Conservation (phyloP, 495 filamentous ascomycete species). For the Hyaloscypha hepaticicola region DNA sequence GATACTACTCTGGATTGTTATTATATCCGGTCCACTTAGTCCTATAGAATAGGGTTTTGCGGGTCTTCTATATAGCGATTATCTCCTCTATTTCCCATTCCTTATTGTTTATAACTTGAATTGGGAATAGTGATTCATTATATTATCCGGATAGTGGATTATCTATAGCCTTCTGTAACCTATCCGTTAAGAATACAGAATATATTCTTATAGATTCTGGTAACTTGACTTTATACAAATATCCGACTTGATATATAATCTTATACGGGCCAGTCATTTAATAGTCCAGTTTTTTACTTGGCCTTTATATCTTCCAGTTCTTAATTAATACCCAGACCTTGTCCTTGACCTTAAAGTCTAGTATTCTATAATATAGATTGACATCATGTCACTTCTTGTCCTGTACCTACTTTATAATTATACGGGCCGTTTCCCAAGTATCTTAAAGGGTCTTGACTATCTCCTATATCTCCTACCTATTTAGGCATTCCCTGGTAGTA, state of each 20-base stretch:
- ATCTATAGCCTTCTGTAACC: neutral
- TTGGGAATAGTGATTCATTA: neutral
- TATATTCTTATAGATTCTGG: neutral
- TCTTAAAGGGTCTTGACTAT: neutral
- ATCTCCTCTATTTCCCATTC: neutral
- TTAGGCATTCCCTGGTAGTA: no score
- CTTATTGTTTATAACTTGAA: neutral
- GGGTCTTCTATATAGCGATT: neutral
- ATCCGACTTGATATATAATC: neutral
- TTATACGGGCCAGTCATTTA: neutral
- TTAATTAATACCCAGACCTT: constrained; percentile 1
- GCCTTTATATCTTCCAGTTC: neutral
- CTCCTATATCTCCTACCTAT: no score
- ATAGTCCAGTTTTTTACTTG: neutral
- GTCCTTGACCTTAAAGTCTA: constrained; percentile 6
- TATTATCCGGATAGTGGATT: neutral
- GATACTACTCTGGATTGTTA: neutral
- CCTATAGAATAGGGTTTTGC: neutral
- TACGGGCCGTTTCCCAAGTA: neutral
- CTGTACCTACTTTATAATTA: neutral
- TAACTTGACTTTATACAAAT: neutral
- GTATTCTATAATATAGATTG: neutral
- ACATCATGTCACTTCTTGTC: neutral
- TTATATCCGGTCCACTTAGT: neutral
- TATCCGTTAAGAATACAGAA: neutral